phyloP scores from a whole-genome alignment of 768 basidiomycete species.

The Mycena venus region DNA sequence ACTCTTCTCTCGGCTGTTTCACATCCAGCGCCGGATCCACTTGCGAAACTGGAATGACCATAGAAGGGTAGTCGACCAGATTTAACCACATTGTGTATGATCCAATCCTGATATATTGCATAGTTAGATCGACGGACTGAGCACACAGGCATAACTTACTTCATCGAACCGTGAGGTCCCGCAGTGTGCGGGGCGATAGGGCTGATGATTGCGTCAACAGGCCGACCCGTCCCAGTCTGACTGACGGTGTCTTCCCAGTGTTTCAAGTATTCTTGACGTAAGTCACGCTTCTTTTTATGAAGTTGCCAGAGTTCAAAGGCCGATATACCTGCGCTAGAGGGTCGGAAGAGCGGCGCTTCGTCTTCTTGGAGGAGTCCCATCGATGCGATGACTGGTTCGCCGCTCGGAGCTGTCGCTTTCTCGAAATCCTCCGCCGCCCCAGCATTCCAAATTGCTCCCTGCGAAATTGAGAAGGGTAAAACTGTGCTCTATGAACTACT shows the following conservation, averaged over 20 bases:
- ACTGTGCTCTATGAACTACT: slow-evolving; percentile 35
- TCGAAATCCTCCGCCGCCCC: slow-evolving; percentile 64
- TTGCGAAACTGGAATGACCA: slow-evolving; percentile 75
- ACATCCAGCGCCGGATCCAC: slow-evolving; percentile 69
- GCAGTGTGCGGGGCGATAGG: slow-evolving; percentile 74
- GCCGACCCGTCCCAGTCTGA: slow-evolving; percentile 75
- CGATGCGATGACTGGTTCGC: slow-evolving; percentile 68
- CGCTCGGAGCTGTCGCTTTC: slow-evolving; percentile 50
- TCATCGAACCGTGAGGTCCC: slow-evolving; percentile 71
- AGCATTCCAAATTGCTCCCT: slow-evolving; percentile 60
- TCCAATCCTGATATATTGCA: not conserved
- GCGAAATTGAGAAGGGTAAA: not conserved
- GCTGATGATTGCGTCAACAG: slow-evolving; percentile 81
- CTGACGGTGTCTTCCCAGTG: slow-evolving; percentile 69
- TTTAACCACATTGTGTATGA: slow-evolving; percentile 16
- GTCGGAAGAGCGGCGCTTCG: slow-evolving; percentile 38
- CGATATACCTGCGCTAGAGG: slow-evolving; percentile 43
- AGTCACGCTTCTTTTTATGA: slow-evolving; percentile 62
- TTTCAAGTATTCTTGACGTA: slow-evolving; percentile 71
- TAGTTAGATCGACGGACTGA: not conserved
- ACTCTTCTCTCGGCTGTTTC: slow-evolving; percentile 58
- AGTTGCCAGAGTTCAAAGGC: slow-evolving; percentile 79
- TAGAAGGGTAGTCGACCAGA: slow-evolving; percentile 43
- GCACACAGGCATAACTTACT: slow-evolving; percentile 49
- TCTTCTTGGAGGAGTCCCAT: slow-evolving; percentile 54